Base-by-base conservation (phyloP, 345 rosid genomes). In the Ailanthus altissimus region DNA sequence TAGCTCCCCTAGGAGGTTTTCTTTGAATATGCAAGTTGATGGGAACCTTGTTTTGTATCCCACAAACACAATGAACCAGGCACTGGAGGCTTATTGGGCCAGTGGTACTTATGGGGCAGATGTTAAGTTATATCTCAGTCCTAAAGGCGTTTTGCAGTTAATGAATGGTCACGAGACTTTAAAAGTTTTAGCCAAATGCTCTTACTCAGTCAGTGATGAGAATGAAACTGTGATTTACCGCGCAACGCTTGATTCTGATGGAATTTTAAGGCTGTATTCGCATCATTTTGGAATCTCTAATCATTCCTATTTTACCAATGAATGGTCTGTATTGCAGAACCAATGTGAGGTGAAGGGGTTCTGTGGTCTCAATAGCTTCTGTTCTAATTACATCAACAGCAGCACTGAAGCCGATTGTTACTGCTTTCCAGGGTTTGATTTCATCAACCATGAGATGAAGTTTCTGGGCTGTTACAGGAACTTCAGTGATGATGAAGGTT, bases 21-120 rank as follows among this genome's bases (percentile, higher is more conserved):
- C 58, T 12, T 76, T 85, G 57, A 36, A 25, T 0, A 78, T 85
- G 85, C 82, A 83, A 75, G 1, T 0, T 0, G 79, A 82, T 73
- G 83, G 81, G 9, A 78, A 78, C 40, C 75, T 80, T 65, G 83
- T 80, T 75, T 74, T 78, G 75, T 81, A 81, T 72, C 83, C 84
- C 1, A 18, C 42, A 20, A 9, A 50, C 28, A 61, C 75, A 9
- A 0, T 28, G 20, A 58, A 73, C 8, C 0, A 28, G 36, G 12
- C 5, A 2, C 1, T 0, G 16, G 36, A 59, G 1, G 23, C 21
- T 38, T 63, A 38, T 18, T 63, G 67, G 67, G 6, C 11, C 5
- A 26, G 8, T 14, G 1, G 10, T 11, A 11, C 18, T 10, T 9
- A 5, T 8, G 5, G 8, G 9, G 9, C 47, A 0, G 6, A 11